phyloP scores from a whole-genome alignment of 768 basidiomycete genomes.

The Pulveroboletus ravenelii region DNA sequence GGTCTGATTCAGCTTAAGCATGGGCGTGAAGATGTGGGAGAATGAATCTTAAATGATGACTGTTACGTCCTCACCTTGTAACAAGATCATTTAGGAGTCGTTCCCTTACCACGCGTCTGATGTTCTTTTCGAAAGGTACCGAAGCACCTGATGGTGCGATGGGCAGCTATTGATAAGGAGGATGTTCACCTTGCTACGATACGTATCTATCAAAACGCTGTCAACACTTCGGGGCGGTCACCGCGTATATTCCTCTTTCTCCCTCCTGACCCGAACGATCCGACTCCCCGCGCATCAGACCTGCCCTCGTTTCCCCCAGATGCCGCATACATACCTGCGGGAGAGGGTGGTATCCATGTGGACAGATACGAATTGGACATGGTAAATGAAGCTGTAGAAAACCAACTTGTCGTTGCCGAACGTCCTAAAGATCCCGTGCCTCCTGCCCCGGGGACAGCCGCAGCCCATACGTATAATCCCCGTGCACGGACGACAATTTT shows the following conservation, averaged over 20 bases:
- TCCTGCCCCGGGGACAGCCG: conserved; percentile 34
- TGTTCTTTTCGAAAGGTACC: conserved; percentile 55
- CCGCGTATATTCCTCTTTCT: conserved; percentile 65
- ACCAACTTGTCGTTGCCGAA: conserved; percentile 82
- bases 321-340: conserved; percentile 28
- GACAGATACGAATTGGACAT: conserved; percentile 87
- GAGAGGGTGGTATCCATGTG: conserved; percentile 29
- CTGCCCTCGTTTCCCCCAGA: conserved; percentile 26
- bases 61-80: no score
- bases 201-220: conserved; percentile 62
- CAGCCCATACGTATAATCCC: conserved; percentile 41
- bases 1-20: not conserved
- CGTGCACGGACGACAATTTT: conserved; percentile 74
- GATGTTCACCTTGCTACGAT: conserved; percentile 81
- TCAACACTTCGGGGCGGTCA: conserved; percentile 41
- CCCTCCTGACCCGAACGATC: conserved; percentile 51
- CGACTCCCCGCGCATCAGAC: conserved; percentile 24
- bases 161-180: conserved; percentile 70
- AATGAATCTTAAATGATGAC: no score
- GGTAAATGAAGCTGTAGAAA: conserved; percentile 79
- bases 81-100: not conserved
- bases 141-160: conserved; percentile 79
- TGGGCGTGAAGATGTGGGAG: not conserved
- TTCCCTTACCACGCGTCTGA: conserved; percentile 1
- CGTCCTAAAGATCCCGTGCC: conserved; percentile 60